A percentile compares a stretch with the other conserved stretches of the same genome.
Evolutionary conservation across 2,329 filamentous ascomycete genomes (phyloP).

Genomic region (Kalmusia sp.): DNA sequence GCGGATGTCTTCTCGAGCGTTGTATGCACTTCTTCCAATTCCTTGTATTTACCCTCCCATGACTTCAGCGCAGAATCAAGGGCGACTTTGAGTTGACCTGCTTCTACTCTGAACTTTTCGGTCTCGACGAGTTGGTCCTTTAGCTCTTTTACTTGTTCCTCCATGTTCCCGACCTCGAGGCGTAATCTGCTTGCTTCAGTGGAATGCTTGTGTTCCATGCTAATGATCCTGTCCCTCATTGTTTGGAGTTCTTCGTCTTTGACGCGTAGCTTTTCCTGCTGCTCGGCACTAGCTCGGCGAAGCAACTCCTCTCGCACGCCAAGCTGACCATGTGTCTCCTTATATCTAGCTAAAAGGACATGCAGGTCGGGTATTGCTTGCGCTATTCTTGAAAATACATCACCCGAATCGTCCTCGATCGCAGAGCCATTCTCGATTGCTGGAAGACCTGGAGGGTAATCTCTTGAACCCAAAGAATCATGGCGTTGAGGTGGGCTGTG

Average conservation of each 20-base stretch:
- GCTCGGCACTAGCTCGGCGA: slow-evolving; percentile 56
- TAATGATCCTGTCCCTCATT: slow-evolving; percentile 58
- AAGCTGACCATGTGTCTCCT: slow-evolving; percentile 59
- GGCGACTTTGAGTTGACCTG: slow-evolving; percentile 37
- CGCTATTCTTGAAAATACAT: slow-evolving; percentile 48
- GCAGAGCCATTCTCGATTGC: slow-evolving; percentile 39
- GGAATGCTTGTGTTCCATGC: slow-evolving; percentile 57
- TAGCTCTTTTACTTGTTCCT: slow-evolving; percentile 61
- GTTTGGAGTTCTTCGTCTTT: slow-evolving; percentile 62
- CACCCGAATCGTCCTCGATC: slow-evolving; percentile 44
- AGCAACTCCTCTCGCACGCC: slow-evolving; percentile 57
- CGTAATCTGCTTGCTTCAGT: slow-evolving; percentile 59
- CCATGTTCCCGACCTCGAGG: slow-evolving; percentile 58
- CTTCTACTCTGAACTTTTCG: slow-evolving; percentile 51
- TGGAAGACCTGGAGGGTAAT: slow-evolving; percentile 35
- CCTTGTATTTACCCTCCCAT: slow-evolving; percentile 53
- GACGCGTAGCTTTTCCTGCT: slow-evolving; percentile 58
- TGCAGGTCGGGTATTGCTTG: slow-evolving; percentile 49
- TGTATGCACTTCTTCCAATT: slow-evolving; percentile 50
- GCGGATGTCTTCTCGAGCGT: slow-evolving; percentile 46
- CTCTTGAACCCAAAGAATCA: slow-evolving; percentile 46
- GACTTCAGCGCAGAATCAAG: slow-evolving; percentile 42
- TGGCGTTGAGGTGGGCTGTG: slow-evolving; percentile 43
- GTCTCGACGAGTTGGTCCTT: slow-evolving; percentile 54
- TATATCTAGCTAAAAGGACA: slow-evolving; percentile 53